Conservation (phyloP, 2,329 filamentous ascomycete species). For the Xylariomycetidae sp. region DNA sequence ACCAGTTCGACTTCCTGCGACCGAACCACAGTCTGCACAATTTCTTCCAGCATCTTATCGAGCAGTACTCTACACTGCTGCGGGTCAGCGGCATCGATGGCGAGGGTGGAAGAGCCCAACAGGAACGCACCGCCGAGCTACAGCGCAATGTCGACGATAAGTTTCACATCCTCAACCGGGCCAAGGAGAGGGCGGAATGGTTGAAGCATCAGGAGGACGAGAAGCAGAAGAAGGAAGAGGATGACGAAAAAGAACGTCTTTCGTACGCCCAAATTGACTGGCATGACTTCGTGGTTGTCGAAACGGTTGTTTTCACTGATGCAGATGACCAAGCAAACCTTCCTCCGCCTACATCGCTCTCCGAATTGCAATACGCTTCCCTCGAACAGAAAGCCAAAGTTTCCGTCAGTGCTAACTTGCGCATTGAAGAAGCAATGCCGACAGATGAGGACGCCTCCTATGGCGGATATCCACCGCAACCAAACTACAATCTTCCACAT, state of each 20-base stretch:
- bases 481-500: conserved; percentile 35
- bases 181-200: conserved; percentile 84
- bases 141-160: conserved; percentile 73
- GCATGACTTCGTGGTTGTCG: conserved; percentile 95
- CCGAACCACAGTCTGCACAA: conserved; percentile 95
- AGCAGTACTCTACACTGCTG: conserved; percentile 84
- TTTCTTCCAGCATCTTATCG: conserved; percentile 87
- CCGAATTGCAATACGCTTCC: conserved; percentile 89
- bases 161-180: conserved; percentile 72
- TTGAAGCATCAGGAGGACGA: conserved; percentile 78
- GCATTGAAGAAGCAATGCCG: conserved; percentile 94
- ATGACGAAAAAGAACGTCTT: conserved; percentile 73
- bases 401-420: conserved; percentile 73
- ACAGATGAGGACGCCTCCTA: conserved; percentile 64
- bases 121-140: conserved; percentile 68
- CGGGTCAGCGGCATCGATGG: conserved; percentile 64
- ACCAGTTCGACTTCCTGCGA: conserved; percentile 92
- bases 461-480: conserved; percentile 40
- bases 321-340: conserved; percentile 81
- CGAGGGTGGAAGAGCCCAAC: conserved; percentile 61
- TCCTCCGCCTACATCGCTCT: conserved; percentile 81
- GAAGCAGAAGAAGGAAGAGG: conserved; percentile 83
- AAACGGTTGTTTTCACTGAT: conserved; percentile 89
- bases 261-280: conserved; percentile 87
- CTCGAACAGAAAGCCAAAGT: conserved; percentile 92